Evolutionary conservation across 2,329 filamentous ascomycete genomes (phyloP), one percentile per base, ranked within the genome.

Genomic region (Colletotrichum eremochloae): DNA sequence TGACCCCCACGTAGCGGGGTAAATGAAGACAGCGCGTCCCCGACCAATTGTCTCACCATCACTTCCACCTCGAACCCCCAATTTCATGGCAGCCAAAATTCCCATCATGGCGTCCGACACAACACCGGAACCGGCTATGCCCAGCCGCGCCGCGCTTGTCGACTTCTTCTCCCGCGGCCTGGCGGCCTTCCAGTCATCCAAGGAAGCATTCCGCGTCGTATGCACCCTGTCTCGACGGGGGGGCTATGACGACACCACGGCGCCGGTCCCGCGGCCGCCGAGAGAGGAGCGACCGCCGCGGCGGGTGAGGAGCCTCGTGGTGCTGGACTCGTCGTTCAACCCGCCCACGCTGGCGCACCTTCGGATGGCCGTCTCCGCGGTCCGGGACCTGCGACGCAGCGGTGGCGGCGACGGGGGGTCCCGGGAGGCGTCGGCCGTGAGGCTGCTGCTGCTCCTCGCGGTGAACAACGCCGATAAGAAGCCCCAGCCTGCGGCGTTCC

Each of bases 281-380:
- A 33, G 15, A 44, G 33, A n/a, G 38, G 31, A 29, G 12, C 9
- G 38, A 7, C 38, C 75, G 73, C 55, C 12, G 38, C 56, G 56
- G 36, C 56, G 56, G 36, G 31, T 80, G 78, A 53, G 68, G 56
- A 71, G 56, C 24, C 82, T 93, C 70, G 81, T 92, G 65, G 82
- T 92, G 67, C 85, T 92, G 58, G 91, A 93, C 80, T 91, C 90
- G 63, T 91, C 89, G 71, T 93, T 92, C 83, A 92, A 93, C 78
- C 91, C 91, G 36, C 91, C 91, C 0, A 92, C 91, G 0, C 81
- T 83, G 9, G 91, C 90, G 2, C 91, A 93, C 78, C 81, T 86
- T 55, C 82, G 82, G 68, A 91, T 93, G 84, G 88, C 86, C 0
- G 78, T 82, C 0, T 86, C 86, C 2, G 88, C 89, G 0, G 66